Percentiles rank a stretch among this genome's conserved stretches.
Evolutionary conservation across 164 flowering plant genomes (phyloP).

Genomic region (Akebia trifoliata): DNA sequence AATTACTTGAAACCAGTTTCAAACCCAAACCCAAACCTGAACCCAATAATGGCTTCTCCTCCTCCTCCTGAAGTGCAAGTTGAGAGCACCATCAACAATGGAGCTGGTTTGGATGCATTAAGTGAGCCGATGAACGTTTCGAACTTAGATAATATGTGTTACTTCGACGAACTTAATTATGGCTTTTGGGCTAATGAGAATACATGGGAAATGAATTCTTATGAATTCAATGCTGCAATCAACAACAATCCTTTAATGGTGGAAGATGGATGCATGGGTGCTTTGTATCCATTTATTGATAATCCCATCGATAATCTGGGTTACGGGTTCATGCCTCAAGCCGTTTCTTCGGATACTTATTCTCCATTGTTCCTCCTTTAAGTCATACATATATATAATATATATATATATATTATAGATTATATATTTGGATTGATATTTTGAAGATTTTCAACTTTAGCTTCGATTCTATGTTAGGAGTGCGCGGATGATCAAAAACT

Average conservation of each 20-base stretch:
- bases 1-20: slow-evolving; percentile 56
- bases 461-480: too few species aligned
- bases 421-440: slow-evolving; percentile 43
- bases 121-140: slow-evolving; percentile 3
- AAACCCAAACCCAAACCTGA: slow-evolving; percentile 6
- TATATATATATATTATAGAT: too few species aligned
- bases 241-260: slow-evolving; percentile 32
- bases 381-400: too few species aligned
- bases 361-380: slow-evolving; percentile 29
- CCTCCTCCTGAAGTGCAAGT: too few species aligned
- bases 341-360: slow-evolving; percentile 20
- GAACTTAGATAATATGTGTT: slow-evolving; percentile 8
- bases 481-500: too few species aligned
- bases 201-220: slow-evolving; percentile 29
- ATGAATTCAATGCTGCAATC: slow-evolving; percentile 32
- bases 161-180: slow-evolving; percentile 25
- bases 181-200: slow-evolving; percentile 38
- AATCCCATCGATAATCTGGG: slow-evolving; percentile 9
- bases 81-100: too few species aligned
- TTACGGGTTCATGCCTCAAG: slow-evolving; percentile 26
- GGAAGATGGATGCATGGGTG: slow-evolving; percentile 50
- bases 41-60: background rate
- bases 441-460: too few species aligned
- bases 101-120: slow-evolving; percentile 10
- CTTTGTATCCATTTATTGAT: slow-evolving; percentile 33